phyloP scores from a whole-genome alignment of 75 land plant genomes.

The Chamaecyparis obtusa region DNA sequence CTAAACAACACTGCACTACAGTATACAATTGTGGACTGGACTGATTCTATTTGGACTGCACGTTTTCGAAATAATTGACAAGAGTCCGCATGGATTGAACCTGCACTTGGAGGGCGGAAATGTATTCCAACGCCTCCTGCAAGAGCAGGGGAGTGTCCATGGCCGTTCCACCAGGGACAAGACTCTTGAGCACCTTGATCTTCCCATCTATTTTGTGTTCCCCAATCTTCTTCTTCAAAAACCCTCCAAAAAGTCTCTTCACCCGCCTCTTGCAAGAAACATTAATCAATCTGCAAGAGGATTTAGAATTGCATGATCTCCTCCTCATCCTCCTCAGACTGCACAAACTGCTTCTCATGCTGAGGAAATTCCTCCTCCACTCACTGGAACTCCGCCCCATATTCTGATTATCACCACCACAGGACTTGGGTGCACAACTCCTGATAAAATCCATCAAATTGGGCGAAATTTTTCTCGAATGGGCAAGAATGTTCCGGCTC shows the following conservation, averaged over 20 bases:
- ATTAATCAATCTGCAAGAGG: neutral
- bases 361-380: neutral
- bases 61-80: neutral
- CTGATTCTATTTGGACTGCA: too few relatives aligned
- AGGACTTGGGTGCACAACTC: neutral
- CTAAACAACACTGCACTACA: too few relatives aligned
- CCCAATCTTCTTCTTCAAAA: neutral
- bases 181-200: neutral
- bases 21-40: too few relatives aligned
- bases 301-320: too few relatives aligned
- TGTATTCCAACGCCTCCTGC: neutral
- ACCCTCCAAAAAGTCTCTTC: neutral
- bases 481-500: neutral
- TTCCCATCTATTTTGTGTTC: neutral
- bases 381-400: neutral
- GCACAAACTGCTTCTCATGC: neutral
- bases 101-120: neutral
- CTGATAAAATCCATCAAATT: neutral
- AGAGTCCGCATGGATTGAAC: neutral
- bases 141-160: neutral
- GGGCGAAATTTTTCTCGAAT: neutral
- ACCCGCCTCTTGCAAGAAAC: neutral
- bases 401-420: neutral
- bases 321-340: too few relatives aligned
- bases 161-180: neutral